Evolutionary conservation across 225 moss, liverwort and hornwort species (phyloP).

Genomic region (Rhytidiadelphus loreus): DNA sequence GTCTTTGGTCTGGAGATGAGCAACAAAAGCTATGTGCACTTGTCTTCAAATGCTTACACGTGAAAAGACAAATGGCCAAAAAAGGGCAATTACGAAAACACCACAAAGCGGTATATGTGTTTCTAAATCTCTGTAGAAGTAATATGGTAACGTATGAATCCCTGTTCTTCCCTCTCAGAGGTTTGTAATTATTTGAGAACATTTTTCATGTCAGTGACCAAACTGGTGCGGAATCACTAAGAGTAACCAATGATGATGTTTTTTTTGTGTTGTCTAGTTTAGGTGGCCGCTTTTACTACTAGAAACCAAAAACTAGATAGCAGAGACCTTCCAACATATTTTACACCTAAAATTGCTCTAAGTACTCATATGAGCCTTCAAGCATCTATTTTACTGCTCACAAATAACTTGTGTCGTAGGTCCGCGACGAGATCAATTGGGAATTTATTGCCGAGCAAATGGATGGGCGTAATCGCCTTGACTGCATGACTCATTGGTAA

Average conservation of each 20-base stretch:
- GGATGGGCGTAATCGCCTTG: slow-evolving; percentile 17
- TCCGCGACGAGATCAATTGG: slow-evolving; percentile 46
- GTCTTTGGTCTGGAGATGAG: slow-evolving; percentile 28
- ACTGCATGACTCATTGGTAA: slow-evolving; percentile 28
- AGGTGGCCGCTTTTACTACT: background rate
- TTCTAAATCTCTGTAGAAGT: background rate
- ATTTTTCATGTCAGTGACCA: background rate
- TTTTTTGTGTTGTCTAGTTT: background rate
- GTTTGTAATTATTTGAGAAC: background rate
- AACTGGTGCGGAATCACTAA: background rate
- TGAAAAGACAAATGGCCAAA: slow-evolving; percentile 19
- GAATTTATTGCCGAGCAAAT: slow-evolving; percentile 31
- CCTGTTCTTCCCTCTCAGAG: background rate
- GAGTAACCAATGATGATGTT: background rate
- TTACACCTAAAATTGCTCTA: background rate
- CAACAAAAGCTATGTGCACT: slow-evolving; percentile 27
- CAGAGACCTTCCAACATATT: background rate
- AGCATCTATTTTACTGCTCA: background rate
- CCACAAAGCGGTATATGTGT: slow-evolving; percentile 7
- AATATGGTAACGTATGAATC: background rate
- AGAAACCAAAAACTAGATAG: background rate
- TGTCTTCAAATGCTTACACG: slow-evolving; percentile 31
- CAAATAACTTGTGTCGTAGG: slow-evolving; percentile 1
- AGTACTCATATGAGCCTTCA: background rate
- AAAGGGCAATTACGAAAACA: background rate